These are phyloP conservation scores for Yamadazyma trypodendri DNA, from an alignment of 1,139 yeast genomes.

Conservation along the genomic window DNA sequence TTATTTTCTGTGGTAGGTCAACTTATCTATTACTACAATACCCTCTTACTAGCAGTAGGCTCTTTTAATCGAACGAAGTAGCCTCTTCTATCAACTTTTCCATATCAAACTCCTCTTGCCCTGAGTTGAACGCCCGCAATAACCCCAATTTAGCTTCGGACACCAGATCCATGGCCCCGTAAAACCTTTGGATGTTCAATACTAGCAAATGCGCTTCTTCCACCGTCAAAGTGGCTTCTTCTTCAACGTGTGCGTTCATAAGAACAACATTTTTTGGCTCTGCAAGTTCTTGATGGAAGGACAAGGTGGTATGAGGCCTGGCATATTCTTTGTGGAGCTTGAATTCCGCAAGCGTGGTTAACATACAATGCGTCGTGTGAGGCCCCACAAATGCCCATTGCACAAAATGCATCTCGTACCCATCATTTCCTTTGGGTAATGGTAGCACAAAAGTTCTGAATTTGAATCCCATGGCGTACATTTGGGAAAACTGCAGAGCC, in stretches of 20 bases:
- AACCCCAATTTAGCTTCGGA: conserved; percentile 53
- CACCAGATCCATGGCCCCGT: conserved; percentile 60
- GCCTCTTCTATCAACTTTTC: conserved; percentile 70
- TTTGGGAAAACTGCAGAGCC: conserved; percentile 52
- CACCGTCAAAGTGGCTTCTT: conserved; percentile 59
- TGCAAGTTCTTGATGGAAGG: conserved; percentile 79
- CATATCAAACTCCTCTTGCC: conserved; percentile 61
- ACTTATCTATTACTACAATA: too few species aligned
- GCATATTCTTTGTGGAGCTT: conserved; percentile 90
- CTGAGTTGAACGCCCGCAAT: conserved; percentile 66
- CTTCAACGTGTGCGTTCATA: conserved; percentile 86
- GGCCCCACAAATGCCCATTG: conserved; percentile 95
- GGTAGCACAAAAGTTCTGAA: conserved; percentile 79
- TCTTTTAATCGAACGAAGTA: conserved; percentile 56
- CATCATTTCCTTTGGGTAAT: conserved; percentile 56
- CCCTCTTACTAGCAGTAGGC: too few species aligned
- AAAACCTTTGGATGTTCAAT: conserved; percentile 83
- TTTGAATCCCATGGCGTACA: conserved; percentile 66
- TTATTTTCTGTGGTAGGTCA: too few species aligned
- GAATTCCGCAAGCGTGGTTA: conserved; percentile 90
- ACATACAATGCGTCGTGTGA: conserved; percentile 80
- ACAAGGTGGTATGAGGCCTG: conserved; percentile 89
- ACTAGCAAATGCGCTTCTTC: conserved; percentile 79
- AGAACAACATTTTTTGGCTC: conserved; percentile 64
- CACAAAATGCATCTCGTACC: conserved; percentile 80